These are phyloP conservation scores for Amanita rimosa DNA, from an alignment of 768 basidiomycete species.

Conservation along the genomic window DNA sequence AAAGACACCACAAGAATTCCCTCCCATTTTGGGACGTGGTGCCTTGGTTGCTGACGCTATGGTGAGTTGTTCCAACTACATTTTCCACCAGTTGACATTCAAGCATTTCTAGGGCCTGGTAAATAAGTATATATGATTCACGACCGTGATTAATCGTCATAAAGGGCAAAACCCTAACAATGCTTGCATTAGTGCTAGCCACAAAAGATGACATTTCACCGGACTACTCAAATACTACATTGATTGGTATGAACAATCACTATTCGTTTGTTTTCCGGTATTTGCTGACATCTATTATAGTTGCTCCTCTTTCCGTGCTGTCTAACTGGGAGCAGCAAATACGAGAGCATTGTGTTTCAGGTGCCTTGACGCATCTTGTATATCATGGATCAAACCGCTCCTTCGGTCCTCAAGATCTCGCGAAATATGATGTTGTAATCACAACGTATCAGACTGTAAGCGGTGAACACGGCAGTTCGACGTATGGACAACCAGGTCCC, in stretches of 20 bases:
- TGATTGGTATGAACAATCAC: constrained; percentile 56
- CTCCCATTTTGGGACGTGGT: constrained; percentile 68
- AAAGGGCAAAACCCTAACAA: constrained; percentile 86
- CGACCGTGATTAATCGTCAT: constrained; percentile 1
- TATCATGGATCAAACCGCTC: constrained; percentile 68
- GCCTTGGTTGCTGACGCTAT: constrained; percentile 87
- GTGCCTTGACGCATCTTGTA: constrained; percentile 39
- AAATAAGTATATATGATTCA: constrained; percentile 6
- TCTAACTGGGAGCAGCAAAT: constrained; percentile 89
- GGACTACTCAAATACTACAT: constrained; percentile 54
- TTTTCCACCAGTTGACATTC: background rate
- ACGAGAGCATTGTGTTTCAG: constrained; percentile 52
- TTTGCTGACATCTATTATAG: constrained; percentile 21
- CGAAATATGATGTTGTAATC: constrained; percentile 65
- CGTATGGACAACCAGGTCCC: constrained; percentile 17
- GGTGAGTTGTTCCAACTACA: constrained; percentile 26
- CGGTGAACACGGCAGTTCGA: constrained; percentile 33
- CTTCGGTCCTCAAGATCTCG: constrained; percentile 46
- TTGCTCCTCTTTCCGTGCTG: constrained; percentile 72
- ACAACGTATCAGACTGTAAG: constrained; percentile 74
- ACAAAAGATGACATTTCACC: constrained; percentile 54
- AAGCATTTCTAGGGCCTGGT: constrained; percentile 28
- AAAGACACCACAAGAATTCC: constrained; percentile 56
- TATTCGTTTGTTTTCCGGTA: background rate
- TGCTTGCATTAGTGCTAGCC: constrained; percentile 70